A percentile compares a stretch with the other conserved stretches of the same genome.
Conservation (phyloP, 1,139 yeast species). For the Pichia sp. region DNA sequence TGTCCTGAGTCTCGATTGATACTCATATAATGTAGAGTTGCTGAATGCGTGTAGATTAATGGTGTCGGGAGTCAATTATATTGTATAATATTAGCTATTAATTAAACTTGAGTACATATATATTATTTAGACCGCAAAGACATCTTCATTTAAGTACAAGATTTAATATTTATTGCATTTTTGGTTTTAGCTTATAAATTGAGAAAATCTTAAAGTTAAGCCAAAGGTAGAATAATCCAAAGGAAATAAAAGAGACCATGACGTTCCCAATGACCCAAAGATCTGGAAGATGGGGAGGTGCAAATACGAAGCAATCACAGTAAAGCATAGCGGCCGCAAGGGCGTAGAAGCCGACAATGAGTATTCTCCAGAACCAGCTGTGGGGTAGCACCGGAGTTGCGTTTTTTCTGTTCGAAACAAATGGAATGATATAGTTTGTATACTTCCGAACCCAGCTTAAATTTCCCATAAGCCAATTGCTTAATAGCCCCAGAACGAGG, state of each 20-base stretch:
- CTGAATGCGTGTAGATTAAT: not conserved
- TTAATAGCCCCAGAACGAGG: constrained; percentile 52
- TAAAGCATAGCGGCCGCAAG: constrained; percentile 51
- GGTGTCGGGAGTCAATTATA: not conserved
- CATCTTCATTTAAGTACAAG: not conserved
- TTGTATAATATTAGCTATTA: constrained; percentile 1
- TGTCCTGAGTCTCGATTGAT: not conserved
- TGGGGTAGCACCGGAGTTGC: constrained; percentile 49
- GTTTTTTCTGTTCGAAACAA: constrained; percentile 29
- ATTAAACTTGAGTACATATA: not conserved
- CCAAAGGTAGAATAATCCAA: constrained; percentile 77
- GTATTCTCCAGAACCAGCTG: constrained; percentile 49
- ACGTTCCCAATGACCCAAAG: constrained; percentile 79
- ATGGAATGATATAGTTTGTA: constrained; percentile 34
- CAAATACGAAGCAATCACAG: constrained; percentile 46
- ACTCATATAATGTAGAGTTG: not conserved
- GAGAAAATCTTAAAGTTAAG: constrained; percentile 48
- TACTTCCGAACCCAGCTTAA: constrained; percentile 42
- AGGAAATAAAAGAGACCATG: constrained; percentile 69
- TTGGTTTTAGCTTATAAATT: constrained; percentile 8
- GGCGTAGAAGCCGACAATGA: constrained; percentile 57
- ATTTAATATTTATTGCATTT: constrained; percentile 4
- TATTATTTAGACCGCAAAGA: not conserved
- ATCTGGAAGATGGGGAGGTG: constrained; percentile 73
- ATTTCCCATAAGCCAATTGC: constrained; percentile 83